Conservation (phyloP, 1,284 basidiomycete genomes). For the Sanghuangporus sanghuang region DNA sequence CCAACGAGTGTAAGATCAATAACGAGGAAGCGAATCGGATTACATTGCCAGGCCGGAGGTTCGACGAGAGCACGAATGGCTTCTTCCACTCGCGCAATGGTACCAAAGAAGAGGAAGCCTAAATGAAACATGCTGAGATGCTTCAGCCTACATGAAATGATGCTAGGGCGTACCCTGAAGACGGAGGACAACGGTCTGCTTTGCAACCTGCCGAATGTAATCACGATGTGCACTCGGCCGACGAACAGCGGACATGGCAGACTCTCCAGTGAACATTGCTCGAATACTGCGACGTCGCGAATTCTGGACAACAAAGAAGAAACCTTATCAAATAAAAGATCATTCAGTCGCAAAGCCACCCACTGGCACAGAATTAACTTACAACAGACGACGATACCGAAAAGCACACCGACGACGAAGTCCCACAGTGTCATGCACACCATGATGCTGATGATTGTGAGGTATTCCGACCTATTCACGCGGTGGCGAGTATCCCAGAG, state of each 20-base stretch:
- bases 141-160: background rate
- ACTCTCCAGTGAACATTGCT: slow-evolving; percentile 72
- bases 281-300: slow-evolving; percentile 82
- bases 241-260: slow-evolving; percentile 87
- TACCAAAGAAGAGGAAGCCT: slow-evolving; percentile 96
- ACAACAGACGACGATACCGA: slow-evolving; percentile 91
- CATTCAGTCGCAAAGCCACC: background rate
- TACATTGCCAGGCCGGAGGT: slow-evolving; percentile 67
- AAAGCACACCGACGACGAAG: slow-evolving; percentile 91
- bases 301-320: slow-evolving; percentile 96
- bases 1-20: slow-evolving; percentile 83
- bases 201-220: slow-evolving; percentile 88
- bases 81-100: slow-evolving; percentile 85
- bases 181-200: slow-evolving; percentile 86
- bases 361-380: slow-evolving; percentile 26
- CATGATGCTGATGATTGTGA: slow-evolving; percentile 78
- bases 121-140: background rate
- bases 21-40: slow-evolving; percentile 87
- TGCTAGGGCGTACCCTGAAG: slow-evolving; percentile 59
- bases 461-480: slow-evolving; percentile 76
- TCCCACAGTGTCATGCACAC: slow-evolving; percentile 92
- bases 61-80: slow-evolving; percentile 73
- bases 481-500: slow-evolving; percentile 93
- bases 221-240: slow-evolving; percentile 84
- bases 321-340: slow-evolving; percentile 41